Conservation (phyloP, 805 yeast species). For the Kregervanrija pseudodelftensis region DNA sequence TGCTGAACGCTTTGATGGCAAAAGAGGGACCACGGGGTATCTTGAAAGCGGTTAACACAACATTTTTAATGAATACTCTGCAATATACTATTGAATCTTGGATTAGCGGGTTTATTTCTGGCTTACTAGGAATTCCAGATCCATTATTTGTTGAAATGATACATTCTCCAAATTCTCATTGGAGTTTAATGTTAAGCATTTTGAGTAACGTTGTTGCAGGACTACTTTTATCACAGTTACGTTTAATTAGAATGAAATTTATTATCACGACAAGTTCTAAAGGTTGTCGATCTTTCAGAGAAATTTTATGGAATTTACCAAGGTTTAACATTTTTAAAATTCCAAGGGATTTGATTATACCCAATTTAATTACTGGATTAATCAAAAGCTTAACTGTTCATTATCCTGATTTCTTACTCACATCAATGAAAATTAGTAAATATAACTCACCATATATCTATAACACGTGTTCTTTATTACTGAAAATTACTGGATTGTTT, state of each 20-base stretch:
- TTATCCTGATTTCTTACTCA: constrained; percentile 47
- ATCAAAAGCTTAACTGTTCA: constrained; percentile 23
- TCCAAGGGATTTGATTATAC: constrained; percentile 56
- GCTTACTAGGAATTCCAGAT: constrained; percentile 77
- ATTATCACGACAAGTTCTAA: constrained; percentile 47
- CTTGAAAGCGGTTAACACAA: constrained; percentile 69
- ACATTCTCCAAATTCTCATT: constrained; percentile 69
- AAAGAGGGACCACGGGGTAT: constrained; percentile 68
- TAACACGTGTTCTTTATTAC: constrained; percentile 48
- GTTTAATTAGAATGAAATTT: constrained; percentile 69
- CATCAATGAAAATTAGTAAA: constrained; percentile 59
- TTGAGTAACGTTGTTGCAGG: constrained; percentile 70
- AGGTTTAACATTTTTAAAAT: constrained; percentile 32
- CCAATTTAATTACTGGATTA: constrained; percentile 41
- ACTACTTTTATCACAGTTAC: constrained; percentile 69
- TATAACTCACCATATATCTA: constrained; percentile 55
- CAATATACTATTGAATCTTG: constrained; percentile 80
- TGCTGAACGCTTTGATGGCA: constrained; percentile 54
- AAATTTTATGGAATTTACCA: constrained; percentile 48
- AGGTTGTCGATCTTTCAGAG: constrained; percentile 61
- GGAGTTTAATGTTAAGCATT: constrained; percentile 60
- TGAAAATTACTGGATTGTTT: constrained; percentile 63
- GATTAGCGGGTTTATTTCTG: constrained; percentile 83
- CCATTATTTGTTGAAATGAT: constrained; percentile 79
- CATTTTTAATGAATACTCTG: constrained; percentile 71